Evolutionary conservation across 129 eudicot species (phyloP).

Genomic region (Solidago caesia): DNA sequence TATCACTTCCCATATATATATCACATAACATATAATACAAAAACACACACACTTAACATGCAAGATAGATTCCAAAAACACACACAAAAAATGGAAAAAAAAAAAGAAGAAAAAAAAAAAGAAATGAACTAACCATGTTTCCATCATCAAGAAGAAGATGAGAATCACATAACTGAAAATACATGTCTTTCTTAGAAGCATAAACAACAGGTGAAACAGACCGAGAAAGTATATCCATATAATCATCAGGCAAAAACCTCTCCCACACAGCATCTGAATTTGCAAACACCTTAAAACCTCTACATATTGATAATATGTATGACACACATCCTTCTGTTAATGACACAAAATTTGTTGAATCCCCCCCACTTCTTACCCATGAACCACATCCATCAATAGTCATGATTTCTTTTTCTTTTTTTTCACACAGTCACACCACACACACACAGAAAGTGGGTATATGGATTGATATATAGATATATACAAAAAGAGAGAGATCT

Average conservation of each 20-base stretch:
- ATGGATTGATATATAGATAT: neutral
- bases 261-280: constrained; percentile 62
- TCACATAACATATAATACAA: neutral
- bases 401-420: neutral
- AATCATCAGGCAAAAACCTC: constrained; percentile 29
- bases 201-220: neutral
- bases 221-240: neutral
- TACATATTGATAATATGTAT: constrained; percentile 36
- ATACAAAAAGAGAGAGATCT: constrained; percentile 8
- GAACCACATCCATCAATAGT: neutral
- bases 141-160: constrained; percentile 39
- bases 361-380: neutral
- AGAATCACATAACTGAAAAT: neutral
- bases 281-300: constrained; percentile 40
- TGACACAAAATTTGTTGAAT: neutral
- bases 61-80: neutral
- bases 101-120: neutral
- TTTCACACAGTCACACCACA: neutral
- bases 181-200: constrained; percentile 2
- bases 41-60: neutral
- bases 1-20: too few relatives aligned
- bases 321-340: constrained; percentile 56
- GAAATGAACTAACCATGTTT: constrained; percentile 23
- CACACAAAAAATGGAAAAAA: neutral
- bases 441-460: neutral